Evolutionary conservation across 176 grass and related monocot species (phyloP).

Genomic region (Hordeum marinum): DNA sequence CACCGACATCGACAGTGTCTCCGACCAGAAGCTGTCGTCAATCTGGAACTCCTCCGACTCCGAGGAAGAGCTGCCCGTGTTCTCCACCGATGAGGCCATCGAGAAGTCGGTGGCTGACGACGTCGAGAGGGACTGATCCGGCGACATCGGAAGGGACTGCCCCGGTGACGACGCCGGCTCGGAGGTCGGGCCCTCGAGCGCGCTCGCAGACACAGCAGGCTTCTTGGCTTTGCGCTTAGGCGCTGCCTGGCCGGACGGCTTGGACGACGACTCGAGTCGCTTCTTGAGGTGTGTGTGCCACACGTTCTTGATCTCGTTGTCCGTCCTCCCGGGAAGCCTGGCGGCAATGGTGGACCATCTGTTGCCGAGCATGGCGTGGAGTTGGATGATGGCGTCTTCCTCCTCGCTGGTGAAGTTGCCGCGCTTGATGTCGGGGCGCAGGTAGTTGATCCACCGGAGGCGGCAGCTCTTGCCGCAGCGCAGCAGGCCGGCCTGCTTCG

Average conservation of each 20-base stretch:
- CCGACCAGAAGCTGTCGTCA: constrained; percentile 64
- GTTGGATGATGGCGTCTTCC: constrained; percentile 63
- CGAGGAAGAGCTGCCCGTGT: constrained; percentile 46
- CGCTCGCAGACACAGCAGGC: neutral
- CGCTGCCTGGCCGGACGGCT: neutral
- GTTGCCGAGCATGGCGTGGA: constrained; percentile 65
- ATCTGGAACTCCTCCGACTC: constrained; percentile 39
- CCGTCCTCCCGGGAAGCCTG: constrained; percentile 64
- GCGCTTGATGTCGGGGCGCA: constrained; percentile 73
- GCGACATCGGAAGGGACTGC: constrained; percentile 1
- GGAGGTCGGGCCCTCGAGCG: neutral
- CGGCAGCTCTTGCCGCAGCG: constrained; percentile 89
- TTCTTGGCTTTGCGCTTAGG: constrained; percentile 19
- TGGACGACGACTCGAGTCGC: neutral
- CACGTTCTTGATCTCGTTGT: constrained; percentile 82
- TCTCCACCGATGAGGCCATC: constrained; percentile 11
- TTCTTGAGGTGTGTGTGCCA: constrained; percentile 75
- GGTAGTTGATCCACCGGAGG: constrained; percentile 85
- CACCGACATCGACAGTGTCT: constrained; percentile 37
- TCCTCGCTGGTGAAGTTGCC: constrained; percentile 71
- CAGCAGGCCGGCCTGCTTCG: constrained; percentile 62
- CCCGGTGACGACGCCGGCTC: neutral
- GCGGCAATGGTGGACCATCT: constrained; percentile 74
- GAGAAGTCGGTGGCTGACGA: constrained; percentile 13
- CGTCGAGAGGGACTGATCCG: constrained; percentile 25